phyloP scores from a whole-genome alignment of 2,329 filamentous ascomycete species.

The Rugonectria rugulosa region DNA sequence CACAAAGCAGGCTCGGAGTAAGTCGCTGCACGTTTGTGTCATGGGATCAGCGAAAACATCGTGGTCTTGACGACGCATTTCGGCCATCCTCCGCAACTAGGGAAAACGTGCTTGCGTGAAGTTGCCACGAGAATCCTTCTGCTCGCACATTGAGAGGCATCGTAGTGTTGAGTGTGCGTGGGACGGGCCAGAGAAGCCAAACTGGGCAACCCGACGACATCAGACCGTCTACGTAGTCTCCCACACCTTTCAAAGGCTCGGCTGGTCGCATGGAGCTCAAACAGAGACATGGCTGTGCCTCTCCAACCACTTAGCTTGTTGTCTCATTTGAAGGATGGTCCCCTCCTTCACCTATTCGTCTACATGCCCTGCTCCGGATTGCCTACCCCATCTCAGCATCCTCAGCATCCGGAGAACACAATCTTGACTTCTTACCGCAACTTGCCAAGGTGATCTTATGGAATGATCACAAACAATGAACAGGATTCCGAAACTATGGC shows the following conservation, averaged over 20 bases:
- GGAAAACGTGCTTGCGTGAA: constrained; percentile 14
- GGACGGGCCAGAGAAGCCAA: constrained; percentile 27
- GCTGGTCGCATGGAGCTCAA: constrained; percentile 20
- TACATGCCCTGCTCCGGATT: background rate
- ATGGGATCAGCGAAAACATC: constrained; percentile 14
- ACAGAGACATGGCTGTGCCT: constrained; percentile 27
- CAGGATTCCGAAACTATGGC: background rate
- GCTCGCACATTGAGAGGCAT: constrained; percentile 17
- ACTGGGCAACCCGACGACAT: constrained; percentile 18
- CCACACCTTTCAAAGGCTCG: constrained; percentile 3
- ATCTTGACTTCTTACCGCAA: constrained; percentile 1
- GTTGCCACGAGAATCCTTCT: constrained; percentile 22
- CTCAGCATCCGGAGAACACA: constrained; percentile 8
- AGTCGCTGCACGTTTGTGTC: constrained; percentile 10
- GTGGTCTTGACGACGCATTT: constrained; percentile 1
- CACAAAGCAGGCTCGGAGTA: too few species aligned
- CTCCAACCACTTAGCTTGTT: constrained; percentile 27
- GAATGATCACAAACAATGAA: constrained; percentile 10
- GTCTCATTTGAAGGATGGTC: constrained; percentile 9
- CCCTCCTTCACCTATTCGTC: constrained; percentile 8
- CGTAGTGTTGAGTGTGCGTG: constrained; percentile 32
- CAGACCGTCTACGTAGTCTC: constrained; percentile 17
- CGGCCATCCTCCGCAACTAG: constrained; percentile 14
- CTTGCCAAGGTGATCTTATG: background rate
- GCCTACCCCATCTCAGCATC: constrained; percentile 2